These are phyloP conservation scores for Comarum palustre DNA, from an alignment of 306 rosid genomes.

Conservation along the genomic window DNA sequence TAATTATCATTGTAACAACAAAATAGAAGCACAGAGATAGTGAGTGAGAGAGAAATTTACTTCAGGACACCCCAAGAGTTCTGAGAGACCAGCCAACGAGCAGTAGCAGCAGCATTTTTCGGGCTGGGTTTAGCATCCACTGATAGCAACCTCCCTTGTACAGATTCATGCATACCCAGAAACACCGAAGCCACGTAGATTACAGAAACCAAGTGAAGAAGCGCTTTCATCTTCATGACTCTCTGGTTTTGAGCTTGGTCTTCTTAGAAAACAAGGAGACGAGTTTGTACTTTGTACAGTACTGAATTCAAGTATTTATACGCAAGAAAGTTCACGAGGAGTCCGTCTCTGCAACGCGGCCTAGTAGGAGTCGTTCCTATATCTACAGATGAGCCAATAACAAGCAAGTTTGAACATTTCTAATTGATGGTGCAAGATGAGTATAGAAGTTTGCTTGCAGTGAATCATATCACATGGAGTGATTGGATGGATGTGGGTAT, in stretches of 20 bases:
- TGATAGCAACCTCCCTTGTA: slow-evolving; percentile 36
- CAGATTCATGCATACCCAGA: slow-evolving; percentile 23
- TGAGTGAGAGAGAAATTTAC: slow-evolving; percentile 31
- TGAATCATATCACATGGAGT: background rate
- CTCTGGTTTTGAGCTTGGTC: background rate
- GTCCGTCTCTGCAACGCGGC: background rate
- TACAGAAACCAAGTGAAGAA: background rate
- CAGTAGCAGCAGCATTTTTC: slow-evolving; percentile 54
- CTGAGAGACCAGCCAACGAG: slow-evolving; percentile 78
- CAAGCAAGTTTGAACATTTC: background rate
- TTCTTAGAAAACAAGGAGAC: background rate
- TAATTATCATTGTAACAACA: background rate
- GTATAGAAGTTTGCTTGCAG: background rate
- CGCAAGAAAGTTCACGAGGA: background rate
- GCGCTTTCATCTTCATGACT: slow-evolving; percentile 11
- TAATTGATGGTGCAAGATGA: background rate
- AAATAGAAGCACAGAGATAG: background rate
- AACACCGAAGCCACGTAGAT: slow-evolving; percentile 20
- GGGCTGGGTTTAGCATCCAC: slow-evolving; percentile 59
- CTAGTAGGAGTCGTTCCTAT: background rate
- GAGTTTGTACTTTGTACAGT: background rate
- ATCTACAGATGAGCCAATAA: background rate
- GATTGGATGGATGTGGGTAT: background rate
- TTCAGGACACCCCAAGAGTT: slow-evolving; percentile 78
- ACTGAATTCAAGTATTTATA: background rate